Evolutionary conservation across 1,139 yeast species (phyloP).

Genomic region (Saccharomyces hybrid): DNA sequence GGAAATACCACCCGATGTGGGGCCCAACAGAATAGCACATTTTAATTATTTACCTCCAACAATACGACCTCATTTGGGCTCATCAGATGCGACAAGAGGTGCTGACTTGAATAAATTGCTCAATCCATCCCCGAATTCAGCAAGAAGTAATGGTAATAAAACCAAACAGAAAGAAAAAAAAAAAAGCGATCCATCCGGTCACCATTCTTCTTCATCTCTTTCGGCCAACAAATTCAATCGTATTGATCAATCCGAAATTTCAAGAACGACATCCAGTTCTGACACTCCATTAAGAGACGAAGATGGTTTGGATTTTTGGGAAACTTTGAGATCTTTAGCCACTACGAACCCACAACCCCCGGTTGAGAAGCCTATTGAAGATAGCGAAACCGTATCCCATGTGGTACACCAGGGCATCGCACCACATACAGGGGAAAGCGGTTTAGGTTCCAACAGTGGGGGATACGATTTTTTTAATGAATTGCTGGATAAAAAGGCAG

Average conservation of each 20-base stretch:
- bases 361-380: conserved; percentile 7
- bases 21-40: conserved; percentile 54
- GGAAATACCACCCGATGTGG: conserved; percentile 47
- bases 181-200: conserved; percentile 6
- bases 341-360: conserved; percentile 16
- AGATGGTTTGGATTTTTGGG: conserved; percentile 64
- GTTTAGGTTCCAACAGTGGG: background rate
- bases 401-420: conserved; percentile 11
- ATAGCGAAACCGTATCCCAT: background rate
- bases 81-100: too few species aligned
- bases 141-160: too few species aligned
- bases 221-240: background rate
- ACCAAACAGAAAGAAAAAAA: conserved; percentile 10
- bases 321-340: conserved; percentile 50
- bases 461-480: background rate
- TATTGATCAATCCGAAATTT: background rate
- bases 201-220: background rate
- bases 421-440: background rate
- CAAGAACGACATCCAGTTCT: conserved; percentile 6
- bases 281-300: conserved; percentile 32
- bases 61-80: conserved; percentile 43
- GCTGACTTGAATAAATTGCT: too few species aligned
- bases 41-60: conserved; percentile 67
- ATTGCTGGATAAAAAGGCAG: background rate
- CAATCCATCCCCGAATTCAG: too few species aligned